Evolutionary conservation across 2,329 filamentous ascomycete species (phyloP), one percentile per base, ranked within the genome.

Genomic region (Clarireedia sp.): DNA sequence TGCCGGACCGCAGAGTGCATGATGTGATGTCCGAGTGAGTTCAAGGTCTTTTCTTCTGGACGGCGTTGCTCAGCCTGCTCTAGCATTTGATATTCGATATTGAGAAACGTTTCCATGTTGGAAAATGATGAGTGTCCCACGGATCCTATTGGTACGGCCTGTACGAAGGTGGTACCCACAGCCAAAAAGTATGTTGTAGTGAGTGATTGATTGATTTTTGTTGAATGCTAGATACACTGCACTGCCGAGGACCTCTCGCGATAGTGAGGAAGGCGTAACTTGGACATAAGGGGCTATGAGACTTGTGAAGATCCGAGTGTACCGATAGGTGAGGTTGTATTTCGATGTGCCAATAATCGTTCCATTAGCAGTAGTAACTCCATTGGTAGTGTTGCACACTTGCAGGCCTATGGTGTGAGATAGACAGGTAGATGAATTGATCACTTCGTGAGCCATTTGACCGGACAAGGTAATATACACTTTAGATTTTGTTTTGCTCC

Each of bases 1-100:
- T 63, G 56, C 61, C 61, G 62, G 62, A 60, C 49, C 58, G 56
- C 51, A 56, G 44, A 55, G 49, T 56, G 56, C 58, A 59, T 52
- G 45, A 62, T 57, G 53, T 52, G 45, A 62, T 57, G 51, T 52
- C 53, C 50, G 46, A 61, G 51, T 33, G 29, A 33, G 12, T 43
- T 24, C 51, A 43, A 43, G 33, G 53, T 50, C 24, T 43, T 29
- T 55, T 41, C 38, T 41, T 41, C 29, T 33, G 29, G 41, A 36
- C 21, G 44, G 51, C 33, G 44, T 48, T 48, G n/a, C 48, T 49
- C 41, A 53, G 57, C 54, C 50, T 56, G 54, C 24, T 49, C 45
- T 41, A 47, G 37, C 45, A 48, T 36, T 40, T 26, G 36, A n/a
- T 37, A 47, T 48, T 29, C 36, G 33, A 10, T 37, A 52, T 46